A percentile compares a stretch with the other conserved stretches of the same genome.
Conservation (phyloP, 2,329 filamentous ascomycete genomes). For the Aspergillus eucalypticola region DNA sequence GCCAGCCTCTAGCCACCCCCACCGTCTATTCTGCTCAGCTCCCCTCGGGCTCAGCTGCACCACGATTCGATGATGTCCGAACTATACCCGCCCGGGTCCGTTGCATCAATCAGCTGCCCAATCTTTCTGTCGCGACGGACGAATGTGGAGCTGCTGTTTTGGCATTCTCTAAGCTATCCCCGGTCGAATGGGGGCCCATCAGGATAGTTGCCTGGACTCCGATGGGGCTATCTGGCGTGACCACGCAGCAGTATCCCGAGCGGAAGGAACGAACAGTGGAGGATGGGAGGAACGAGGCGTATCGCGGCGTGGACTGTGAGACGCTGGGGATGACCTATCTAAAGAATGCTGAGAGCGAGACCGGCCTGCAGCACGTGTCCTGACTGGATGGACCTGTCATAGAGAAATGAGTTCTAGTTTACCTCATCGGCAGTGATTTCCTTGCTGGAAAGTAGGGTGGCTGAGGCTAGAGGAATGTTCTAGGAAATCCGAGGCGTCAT, state of each 20-base stretch:
- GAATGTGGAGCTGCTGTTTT: neutral
- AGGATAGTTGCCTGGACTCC: slow-evolving; percentile 26
- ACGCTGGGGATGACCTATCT: neutral
- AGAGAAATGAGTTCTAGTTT: neutral
- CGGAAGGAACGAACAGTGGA: slow-evolving; percentile 30
- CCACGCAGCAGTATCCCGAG: slow-evolving; percentile 30
- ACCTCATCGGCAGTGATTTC: neutral
- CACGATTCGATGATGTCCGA: slow-evolving; percentile 63
- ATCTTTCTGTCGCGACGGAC: neutral
- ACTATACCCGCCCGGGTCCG: slow-evolving; percentile 63
- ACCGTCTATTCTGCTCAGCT: slow-evolving; percentile 31
- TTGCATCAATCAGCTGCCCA: neutral
- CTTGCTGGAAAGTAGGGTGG: neutral
- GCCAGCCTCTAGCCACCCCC: slow-evolving; percentile 30
- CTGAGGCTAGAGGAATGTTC: neutral
- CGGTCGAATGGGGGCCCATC: slow-evolving; percentile 28
- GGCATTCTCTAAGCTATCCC: neutral
- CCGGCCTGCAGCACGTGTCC: neutral
- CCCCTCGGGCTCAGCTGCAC: slow-evolving; percentile 55
- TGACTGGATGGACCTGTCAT: neutral
- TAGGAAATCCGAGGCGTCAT: neutral
- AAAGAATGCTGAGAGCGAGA: neutral
- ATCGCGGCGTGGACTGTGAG: neutral
- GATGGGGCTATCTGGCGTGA: slow-evolving; percentile 25
- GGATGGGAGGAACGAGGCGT: slow-evolving; percentile 21